Evolutionary conservation across 192 early-diverging fungal species (phyloP).

Genomic region (Mortierella antarctica): DNA sequence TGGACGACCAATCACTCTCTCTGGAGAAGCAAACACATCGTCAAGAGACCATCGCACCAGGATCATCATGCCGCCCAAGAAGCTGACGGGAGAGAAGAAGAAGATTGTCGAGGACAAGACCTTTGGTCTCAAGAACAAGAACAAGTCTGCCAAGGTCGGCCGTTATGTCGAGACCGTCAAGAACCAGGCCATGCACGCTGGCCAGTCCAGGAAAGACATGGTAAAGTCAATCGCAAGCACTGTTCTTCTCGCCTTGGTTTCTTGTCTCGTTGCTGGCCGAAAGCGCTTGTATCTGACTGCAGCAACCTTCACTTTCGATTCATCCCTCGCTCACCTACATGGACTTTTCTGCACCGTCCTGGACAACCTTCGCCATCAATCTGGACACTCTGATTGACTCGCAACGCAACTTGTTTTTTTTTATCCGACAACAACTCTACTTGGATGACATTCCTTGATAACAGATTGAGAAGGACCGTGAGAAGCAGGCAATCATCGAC

Average conservation of each 20-base stretch:
- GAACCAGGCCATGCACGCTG: constrained; percentile 75
- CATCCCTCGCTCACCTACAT: too few species aligned
- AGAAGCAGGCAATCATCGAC: constrained; percentile 65
- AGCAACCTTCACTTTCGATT: neutral
- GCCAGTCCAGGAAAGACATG: constrained; percentile 63
- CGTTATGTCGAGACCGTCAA: constrained; percentile 94
- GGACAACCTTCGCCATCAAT: neutral
- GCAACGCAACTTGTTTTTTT: neutral
- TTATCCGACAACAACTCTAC: too few species aligned
- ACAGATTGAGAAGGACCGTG: constrained; percentile 73
- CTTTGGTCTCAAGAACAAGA: constrained; percentile 99
- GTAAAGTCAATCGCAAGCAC: constrained; percentile 20
- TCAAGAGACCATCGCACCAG: neutral
- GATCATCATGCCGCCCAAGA: constrained; percentile 86
- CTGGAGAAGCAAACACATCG: too few species aligned
- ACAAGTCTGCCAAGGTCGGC: constrained; percentile 92
- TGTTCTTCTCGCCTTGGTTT: constrained; percentile 1
- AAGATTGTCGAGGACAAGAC: constrained; percentile 96
- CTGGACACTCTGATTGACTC: neutral
- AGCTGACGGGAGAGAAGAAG: constrained; percentile 74
- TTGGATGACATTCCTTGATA: neutral
- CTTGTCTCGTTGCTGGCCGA: neutral
- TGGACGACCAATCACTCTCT: too few species aligned
- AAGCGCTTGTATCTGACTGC: neutral
- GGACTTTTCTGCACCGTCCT: neutral